Evolutionary conservation across 495 filamentous ascomycete genomes (phyloP), one percentile per base, ranked within the genome.

Genomic region (Neurospora pannonica): DNA sequence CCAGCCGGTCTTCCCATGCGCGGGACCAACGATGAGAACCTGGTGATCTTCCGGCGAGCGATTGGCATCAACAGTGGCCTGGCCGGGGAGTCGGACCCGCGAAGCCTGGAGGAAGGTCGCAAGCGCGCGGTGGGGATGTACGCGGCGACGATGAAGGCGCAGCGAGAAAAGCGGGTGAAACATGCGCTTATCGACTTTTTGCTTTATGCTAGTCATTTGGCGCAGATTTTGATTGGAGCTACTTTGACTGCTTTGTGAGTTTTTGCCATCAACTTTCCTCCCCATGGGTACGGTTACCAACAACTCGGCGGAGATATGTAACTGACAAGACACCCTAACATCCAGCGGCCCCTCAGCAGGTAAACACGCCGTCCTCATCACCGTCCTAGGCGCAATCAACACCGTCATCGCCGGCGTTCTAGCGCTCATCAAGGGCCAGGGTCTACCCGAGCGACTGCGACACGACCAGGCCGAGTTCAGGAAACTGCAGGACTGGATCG

Each of bases 331-430:
- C 6, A 9, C n/a, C 43, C 24, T 2, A 8, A n/a, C 9, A 11
- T 28, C 31, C 11, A 78, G 77, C 28, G 85, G 86, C 0, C 82
- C 86, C 4, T 75, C 75, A 15, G 85, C 84, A 3, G 81, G 76
- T 0, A 72, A 81, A 19, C 81, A 86, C 73, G 75, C 80, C 19
- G 48, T 78, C 3, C 71, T 77, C 37, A 84, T 88, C 67, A 88
- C 85, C 2, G 42, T 84, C 21, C 79, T 87, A 5, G 86, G 86
- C 8, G 86, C 84, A 1, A 24, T 84, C 71, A 88, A 87, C 74
- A 88, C 85, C 1, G 80, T 86, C n/a, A 76, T 88, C 9, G 86
- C 86, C 8, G 86, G 86, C 17, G 36, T 87, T 0, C 73, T 88
- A 15, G 86, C 86, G 4, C 80, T 85, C n/a, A 76, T 85, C 67